Evolutionary conservation across 768 basidiomycete species (phyloP).

Genomic region (Cubamyces lactineus): DNA sequence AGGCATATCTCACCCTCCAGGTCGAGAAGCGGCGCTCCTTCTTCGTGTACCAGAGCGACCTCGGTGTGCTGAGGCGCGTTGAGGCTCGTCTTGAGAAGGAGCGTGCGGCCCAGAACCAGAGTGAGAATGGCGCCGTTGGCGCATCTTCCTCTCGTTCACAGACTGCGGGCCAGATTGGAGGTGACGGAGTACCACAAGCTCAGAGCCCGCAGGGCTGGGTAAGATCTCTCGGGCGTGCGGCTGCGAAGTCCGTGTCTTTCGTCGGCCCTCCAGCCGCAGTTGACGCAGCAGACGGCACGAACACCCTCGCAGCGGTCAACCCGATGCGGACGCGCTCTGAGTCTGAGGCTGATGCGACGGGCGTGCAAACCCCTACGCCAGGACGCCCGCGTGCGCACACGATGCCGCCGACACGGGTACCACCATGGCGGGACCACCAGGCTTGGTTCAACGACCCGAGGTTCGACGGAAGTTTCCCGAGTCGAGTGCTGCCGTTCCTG

Average conservation of each 20-base stretch:
- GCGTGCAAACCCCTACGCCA: constrained; percentile 6
- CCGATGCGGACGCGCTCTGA: constrained; percentile 25
- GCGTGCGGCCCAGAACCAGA: constrained; percentile 19
- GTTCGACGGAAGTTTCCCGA: constrained; percentile 97
- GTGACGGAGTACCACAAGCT: neutral
- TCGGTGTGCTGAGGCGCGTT: constrained; percentile 70
- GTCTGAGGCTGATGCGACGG: constrained; percentile 10
- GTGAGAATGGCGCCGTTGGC: neutral
- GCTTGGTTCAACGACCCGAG: constrained; percentile 94
- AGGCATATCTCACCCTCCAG: constrained; percentile 93
- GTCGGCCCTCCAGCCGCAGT: constrained; percentile 14
- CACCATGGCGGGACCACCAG: constrained; percentile 58
- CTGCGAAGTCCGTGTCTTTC: constrained; percentile 27
- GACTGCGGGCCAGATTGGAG: neutral
- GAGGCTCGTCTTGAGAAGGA: constrained; percentile 54
- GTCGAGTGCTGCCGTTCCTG: constrained; percentile 88
- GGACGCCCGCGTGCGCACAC: constrained; percentile 72
- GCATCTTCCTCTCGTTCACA: neutral
- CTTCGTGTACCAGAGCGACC: constrained; percentile 87
- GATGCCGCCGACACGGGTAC: constrained; percentile 58
- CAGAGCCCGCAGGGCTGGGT: constrained; percentile 16
- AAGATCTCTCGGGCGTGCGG: constrained; percentile 14
- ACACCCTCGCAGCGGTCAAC: constrained; percentile 3
- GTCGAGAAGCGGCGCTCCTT: constrained; percentile 79
- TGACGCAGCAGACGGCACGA: constrained; percentile 2